Percentiles rank a stretch among this genome's conserved stretches.
These are phyloP conservation scores for Talinum fruticosum DNA, from an alignment of 148 eudicot species.

Conservation along the genomic window DNA sequence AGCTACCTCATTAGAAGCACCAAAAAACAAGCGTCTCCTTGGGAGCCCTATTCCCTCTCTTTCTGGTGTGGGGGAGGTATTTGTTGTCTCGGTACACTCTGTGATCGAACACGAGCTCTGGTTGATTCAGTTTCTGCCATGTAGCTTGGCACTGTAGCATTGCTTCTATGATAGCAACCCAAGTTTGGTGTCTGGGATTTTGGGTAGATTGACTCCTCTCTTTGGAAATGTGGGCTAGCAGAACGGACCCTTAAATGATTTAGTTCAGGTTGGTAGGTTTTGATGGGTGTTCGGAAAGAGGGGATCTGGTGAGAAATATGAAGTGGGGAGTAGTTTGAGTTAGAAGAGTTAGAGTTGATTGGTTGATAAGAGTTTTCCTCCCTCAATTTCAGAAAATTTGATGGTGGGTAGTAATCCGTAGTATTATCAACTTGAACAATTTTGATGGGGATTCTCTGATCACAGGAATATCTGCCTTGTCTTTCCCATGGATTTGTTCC, in stretches of 20 bases:
- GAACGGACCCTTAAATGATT: slow-evolving; percentile 33
- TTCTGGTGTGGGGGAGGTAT: slow-evolving; percentile 45
- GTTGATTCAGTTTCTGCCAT: slow-evolving; percentile 80
- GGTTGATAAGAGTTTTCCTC: slow-evolving; percentile 24
- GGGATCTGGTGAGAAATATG: slow-evolving; percentile 18
- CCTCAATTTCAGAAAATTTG: slow-evolving; percentile 13
- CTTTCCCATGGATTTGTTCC: slow-evolving; percentile 24
- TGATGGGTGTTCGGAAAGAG: slow-evolving; percentile 26
- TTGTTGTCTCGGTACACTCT: slow-evolving; percentile 61
- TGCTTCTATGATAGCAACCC: slow-evolving; percentile 19
- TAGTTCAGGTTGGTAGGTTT: slow-evolving; percentile 33
- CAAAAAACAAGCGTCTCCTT: slow-evolving; percentile 53
- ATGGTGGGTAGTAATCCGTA: slow-evolving; percentile 19
- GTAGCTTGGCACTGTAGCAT: slow-evolving; percentile 50
- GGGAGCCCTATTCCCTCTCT: slow-evolving; percentile 35
- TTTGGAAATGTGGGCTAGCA: slow-evolving; percentile 40
- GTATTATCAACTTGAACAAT: slow-evolving; percentile 39
- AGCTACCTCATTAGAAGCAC: slow-evolving; percentile 31
- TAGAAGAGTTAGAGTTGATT: not conserved
- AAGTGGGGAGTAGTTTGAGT: slow-evolving; percentile 32
- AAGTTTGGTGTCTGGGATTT: slow-evolving; percentile 40
- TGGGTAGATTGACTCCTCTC: slow-evolving; percentile 27
- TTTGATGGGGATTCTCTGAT: slow-evolving; percentile 42
- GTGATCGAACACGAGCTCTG: slow-evolving; percentile 59
- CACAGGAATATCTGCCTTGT: slow-evolving; percentile 42